These are phyloP conservation scores for Exophiala viscosa DNA, from an alignment of 2,329 filamentous ascomycete genomes.

Conservation along the genomic window DNA sequence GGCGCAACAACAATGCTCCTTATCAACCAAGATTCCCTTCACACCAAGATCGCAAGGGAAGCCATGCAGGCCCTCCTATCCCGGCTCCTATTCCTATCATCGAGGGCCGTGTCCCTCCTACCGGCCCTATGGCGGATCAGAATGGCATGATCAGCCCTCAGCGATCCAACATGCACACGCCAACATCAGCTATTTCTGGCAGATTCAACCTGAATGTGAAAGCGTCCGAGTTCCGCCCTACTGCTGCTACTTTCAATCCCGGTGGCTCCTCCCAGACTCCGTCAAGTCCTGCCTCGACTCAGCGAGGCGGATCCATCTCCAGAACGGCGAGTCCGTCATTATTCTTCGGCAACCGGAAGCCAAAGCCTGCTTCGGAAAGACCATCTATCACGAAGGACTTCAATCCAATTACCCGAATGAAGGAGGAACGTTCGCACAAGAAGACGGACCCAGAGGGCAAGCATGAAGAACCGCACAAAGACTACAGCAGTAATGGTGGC, in stretches of 20 bases:
- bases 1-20: conserved; percentile 13
- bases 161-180: conserved; percentile 48
- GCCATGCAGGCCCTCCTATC: conserved; percentile 30
- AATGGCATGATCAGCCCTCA: conserved; percentile 37
- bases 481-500: conserved; percentile 75
- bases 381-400: conserved; percentile 55
- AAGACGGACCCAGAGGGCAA: conserved; percentile 19
- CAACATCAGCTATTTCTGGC: conserved; percentile 50
- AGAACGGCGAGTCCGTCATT: conserved; percentile 47
- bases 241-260: conserved; percentile 77
- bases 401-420: conserved; percentile 66
- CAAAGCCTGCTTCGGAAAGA: conserved; percentile 56
- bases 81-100: conserved; percentile 56
- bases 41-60: conserved; percentile 26
- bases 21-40: conserved; percentile 16
- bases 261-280: conserved; percentile 56
- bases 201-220: conserved; percentile 54
- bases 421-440: conserved; percentile 56
- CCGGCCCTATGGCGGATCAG: conserved; percentile 63
- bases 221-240: conserved; percentile 78
- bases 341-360: conserved; percentile 69
- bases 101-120: conserved; percentile 68
- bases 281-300: conserved; percentile 67
- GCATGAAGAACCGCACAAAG: conserved; percentile 48
- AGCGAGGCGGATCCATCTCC: conserved; percentile 49